Conservation (phyloP, 345 rosid species). For the sweet orange (Citrus sinensis) region DVS_A1.0 CM039162.1:32275001-32275500, state of each 20-base stretch:
- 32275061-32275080: not conserved
- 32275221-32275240: not conserved
- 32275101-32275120: not conserved
- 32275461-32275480: not conserved
- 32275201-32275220: not conserved
- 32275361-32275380: not conserved
- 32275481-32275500: not conserved
- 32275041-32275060: not conserved
- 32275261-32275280: not conserved
- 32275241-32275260: not conserved
- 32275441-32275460: not conserved
- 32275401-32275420: too few species aligned
- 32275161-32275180: not conserved
- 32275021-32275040: not conserved
- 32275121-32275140: not conserved
- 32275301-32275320: not conserved
- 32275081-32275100: conserved; percentile 1
- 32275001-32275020: not conserved
- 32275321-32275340: not conserved
- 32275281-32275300: not conserved
- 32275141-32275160: not conserved
- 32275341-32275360: not conserved
- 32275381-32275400: not conserved
- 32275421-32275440: not conserved
- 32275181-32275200: not conserved